Conservation (phyloP, 495 filamentous ascomycete genomes). For the Podospora pseudocomata region DNA sequence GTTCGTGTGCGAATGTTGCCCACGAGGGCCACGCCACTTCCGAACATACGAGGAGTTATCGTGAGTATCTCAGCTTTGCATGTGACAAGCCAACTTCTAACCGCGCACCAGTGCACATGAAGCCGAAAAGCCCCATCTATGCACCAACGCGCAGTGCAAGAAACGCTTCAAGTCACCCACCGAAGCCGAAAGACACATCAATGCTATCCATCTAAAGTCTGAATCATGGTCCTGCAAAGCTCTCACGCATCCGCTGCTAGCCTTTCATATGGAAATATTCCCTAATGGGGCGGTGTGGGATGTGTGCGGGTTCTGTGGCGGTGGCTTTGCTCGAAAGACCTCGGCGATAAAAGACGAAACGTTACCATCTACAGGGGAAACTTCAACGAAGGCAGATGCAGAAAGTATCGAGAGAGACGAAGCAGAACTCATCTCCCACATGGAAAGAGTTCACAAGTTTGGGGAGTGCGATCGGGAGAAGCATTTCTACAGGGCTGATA, state of each 20-base stretch:
- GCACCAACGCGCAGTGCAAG: conserved; percentile 60
- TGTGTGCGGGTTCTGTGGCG: conserved; percentile 80
- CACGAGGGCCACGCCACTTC: conserved; percentile 82
- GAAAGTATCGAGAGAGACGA: not conserved
- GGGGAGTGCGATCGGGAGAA: conserved; percentile 83
- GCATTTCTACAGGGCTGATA: conserved; percentile 84
- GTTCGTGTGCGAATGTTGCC: conserved; percentile 77
- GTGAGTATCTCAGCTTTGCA: conserved; percentile 46
- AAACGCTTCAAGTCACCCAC: conserved; percentile 91
- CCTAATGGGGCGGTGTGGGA: conserved; percentile 47
- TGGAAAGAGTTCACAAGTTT: conserved; percentile 71
- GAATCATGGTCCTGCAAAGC: conserved; percentile 84
- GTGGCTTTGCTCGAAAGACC: conserved; percentile 63
- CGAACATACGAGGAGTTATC: conserved; percentile 65
- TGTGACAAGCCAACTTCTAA: not conserved
- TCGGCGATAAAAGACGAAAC: not conserved
- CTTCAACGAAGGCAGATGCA: not conserved
- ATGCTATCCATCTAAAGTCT: conserved; percentile 78
- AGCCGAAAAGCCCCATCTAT: conserved; percentile 78
- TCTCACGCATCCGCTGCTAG: conserved; percentile 46
- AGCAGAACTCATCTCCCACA: conserved; percentile 52
- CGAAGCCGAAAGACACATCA: conserved; percentile 84
- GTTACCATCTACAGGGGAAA: not conserved
- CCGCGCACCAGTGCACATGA: conserved; percentile 51
- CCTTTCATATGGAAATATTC: conserved; percentile 61